These are phyloP conservation scores for Scleroderma citrinum DNA, from an alignment of 768 basidiomycete genomes.

Conservation along the genomic window DNA sequence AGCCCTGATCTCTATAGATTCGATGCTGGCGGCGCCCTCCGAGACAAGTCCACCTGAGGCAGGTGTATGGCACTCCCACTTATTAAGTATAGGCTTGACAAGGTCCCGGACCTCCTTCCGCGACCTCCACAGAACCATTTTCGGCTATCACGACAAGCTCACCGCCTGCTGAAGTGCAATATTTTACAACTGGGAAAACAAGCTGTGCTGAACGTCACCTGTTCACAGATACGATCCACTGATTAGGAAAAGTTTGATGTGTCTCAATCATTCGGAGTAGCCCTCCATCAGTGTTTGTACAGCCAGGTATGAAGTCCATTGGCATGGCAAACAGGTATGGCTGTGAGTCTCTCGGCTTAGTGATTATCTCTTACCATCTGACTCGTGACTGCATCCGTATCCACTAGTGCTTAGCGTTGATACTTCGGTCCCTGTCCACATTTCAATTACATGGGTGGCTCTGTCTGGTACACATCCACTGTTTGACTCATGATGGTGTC, in stretches of 20 bases:
- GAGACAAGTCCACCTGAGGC: no score
- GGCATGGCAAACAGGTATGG: not conserved
- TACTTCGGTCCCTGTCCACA: conserved; percentile 10
- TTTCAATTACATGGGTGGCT: conserved; percentile 19
- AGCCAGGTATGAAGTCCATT: conserved; percentile 24
- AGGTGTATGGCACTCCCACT: no score
- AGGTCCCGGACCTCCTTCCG: no score
- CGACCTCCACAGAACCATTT: not conserved
- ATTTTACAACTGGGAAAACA: no score
- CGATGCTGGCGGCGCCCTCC: no score
- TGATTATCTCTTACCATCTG: conserved; percentile 18
- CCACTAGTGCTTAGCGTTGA: conserved; percentile 24
- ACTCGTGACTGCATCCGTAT: conserved; percentile 21
- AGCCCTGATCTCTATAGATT: no score
- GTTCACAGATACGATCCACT: no score
- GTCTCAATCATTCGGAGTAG: conserved; percentile 7
- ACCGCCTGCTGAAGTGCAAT: not conserved
- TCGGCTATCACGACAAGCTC: not conserved
- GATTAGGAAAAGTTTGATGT: conserved; percentile 2
- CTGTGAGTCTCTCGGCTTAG: conserved; percentile 11
- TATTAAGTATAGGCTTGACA: no score
- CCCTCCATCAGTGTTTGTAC: conserved; percentile 25
- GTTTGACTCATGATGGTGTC: conserved; percentile 12
- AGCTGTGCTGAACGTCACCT: not conserved
- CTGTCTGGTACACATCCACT: conserved; percentile 6